Base-by-base conservation (phyloP, 2,329 filamentous ascomycete genomes). In the Microsporum canis region DNA sequence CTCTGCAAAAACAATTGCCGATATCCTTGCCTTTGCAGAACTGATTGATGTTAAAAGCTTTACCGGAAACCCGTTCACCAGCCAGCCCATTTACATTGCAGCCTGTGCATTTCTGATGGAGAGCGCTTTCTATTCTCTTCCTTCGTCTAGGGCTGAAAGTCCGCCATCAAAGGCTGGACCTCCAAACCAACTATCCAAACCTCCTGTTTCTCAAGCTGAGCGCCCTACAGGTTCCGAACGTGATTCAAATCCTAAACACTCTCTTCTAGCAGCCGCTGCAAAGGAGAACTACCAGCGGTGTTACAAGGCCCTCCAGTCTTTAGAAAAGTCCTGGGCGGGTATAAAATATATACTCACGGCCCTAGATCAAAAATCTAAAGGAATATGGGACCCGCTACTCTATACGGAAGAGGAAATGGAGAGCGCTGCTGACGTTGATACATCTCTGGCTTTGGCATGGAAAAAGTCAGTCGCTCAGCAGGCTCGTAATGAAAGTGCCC, bases 21-120 rank as follows among this genome's bases (percentile, higher is more conserved):
- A 95, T 67, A 95, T 95, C 14, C 75, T 95, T 6, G 87, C 88
- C 0, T 95, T 95, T 71, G 88, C 89, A 0, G 89, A 95, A 69
- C 76, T 95, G 7, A 89, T 94, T 58, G 89, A 95, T 71, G 85
- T 88, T 0, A 91, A 89, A 71, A 91, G 89, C 66, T 89, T 91
- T 61, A 86, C 91, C 38, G 89, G 89, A 0, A 95, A 94, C 63
- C 90, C 90, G 0, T 95, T 95, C 66, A 94, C 89, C 0, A 90
- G 88, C 56, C 90, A 95, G 72, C 90, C 90, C 0, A 95, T 95
- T 69, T 95, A 95, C 67, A 92, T 95, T 63, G 90, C 90, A 0
- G 90, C 89, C 0, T 95, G 89, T 69, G 90, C 90, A 0, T 95
- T 95, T 67, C 76, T 95, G 14, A 89, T 90, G 76, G 90, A 95